Conservation (phyloP, 495 filamentous ascomycete genomes). For the Penicillium simplicissimum region DNA sequence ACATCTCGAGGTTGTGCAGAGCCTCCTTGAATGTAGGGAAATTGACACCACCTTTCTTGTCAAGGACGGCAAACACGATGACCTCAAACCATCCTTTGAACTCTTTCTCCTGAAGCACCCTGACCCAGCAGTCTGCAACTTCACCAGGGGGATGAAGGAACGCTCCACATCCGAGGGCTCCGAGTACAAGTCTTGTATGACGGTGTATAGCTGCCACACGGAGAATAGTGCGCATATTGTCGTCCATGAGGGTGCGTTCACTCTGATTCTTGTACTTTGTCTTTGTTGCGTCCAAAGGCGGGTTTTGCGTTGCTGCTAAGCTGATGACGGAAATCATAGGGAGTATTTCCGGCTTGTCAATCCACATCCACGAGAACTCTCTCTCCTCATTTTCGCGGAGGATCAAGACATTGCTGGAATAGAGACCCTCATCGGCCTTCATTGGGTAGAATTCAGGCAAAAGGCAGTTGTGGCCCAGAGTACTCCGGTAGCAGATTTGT, state of each 20-base stretch:
- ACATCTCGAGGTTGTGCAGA: constrained; percentile 35
- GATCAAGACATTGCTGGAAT: constrained; percentile 59
- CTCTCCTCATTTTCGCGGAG: constrained; percentile 46
- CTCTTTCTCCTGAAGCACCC: constrained; percentile 57
- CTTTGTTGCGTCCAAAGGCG: constrained; percentile 34
- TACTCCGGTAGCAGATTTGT: constrained; percentile 63
- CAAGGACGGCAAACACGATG: constrained; percentile 38
- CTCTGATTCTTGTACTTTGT: constrained; percentile 28
- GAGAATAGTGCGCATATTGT: constrained; percentile 60
- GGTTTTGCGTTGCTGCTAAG: constrained; percentile 54
- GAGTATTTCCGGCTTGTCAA: constrained; percentile 32
- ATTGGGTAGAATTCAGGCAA: constrained; percentile 58
- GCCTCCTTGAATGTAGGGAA: constrained; percentile 50
- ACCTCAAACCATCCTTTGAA: constrained; percentile 47
- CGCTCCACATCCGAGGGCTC: constrained; percentile 67
- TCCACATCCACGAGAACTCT: constrained; percentile 46
- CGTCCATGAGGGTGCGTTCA: constrained; percentile 53
- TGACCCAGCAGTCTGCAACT: constrained; percentile 60
- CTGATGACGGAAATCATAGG: constrained; percentile 59
- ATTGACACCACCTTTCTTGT: constrained; percentile 41
- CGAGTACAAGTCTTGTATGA: constrained; percentile 59
- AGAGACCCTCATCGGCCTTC: constrained; percentile 51
- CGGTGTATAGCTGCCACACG: constrained; percentile 52
- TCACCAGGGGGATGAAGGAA: constrained; percentile 61
- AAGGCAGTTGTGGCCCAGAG: constrained; percentile 51